Conservation (phyloP, 2,329 filamentous ascomycete species). For the Aureobasidium musti region DNA sequence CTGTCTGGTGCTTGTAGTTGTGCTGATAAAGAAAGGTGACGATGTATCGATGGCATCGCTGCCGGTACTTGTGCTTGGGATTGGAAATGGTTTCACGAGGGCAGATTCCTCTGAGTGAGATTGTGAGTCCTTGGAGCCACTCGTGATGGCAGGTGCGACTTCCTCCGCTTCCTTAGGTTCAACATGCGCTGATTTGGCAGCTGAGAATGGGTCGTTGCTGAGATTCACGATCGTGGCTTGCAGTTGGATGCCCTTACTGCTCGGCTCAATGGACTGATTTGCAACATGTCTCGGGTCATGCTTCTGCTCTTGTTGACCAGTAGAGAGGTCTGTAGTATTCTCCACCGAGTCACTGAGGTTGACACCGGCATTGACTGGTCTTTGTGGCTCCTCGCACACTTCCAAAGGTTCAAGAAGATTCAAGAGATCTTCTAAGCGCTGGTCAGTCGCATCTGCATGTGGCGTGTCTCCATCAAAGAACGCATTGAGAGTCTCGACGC, state of each 20-base stretch:
- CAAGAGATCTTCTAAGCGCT: conserved; percentile 8
- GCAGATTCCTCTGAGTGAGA: neutral
- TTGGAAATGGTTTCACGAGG: neutral
- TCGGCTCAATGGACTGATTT: neutral
- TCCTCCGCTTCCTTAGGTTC: neutral
- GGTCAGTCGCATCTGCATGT: neutral
- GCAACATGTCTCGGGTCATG: too few species aligned
- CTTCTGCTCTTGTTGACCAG: neutral
- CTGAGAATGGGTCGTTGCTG: neutral
- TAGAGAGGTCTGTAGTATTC: neutral
- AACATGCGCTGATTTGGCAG: neutral
- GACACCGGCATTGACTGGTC: neutral
- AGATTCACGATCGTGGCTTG: neutral
- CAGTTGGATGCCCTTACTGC: neutral
- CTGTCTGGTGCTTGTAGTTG: neutral
- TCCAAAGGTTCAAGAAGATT: neutral
- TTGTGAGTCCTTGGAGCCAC: neutral
- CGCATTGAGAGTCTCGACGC: neutral
- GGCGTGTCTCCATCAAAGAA: neutral
- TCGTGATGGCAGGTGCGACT: neutral
- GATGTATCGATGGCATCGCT: neutral
- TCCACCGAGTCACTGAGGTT: too few species aligned
- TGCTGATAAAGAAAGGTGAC: neutral
- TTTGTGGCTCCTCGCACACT: neutral
- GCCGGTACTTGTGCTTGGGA: too few species aligned